Base-by-base conservation (phyloP, 2,329 filamentous ascomycete genomes). In the Aspergillus costaricaensis region DNA sequence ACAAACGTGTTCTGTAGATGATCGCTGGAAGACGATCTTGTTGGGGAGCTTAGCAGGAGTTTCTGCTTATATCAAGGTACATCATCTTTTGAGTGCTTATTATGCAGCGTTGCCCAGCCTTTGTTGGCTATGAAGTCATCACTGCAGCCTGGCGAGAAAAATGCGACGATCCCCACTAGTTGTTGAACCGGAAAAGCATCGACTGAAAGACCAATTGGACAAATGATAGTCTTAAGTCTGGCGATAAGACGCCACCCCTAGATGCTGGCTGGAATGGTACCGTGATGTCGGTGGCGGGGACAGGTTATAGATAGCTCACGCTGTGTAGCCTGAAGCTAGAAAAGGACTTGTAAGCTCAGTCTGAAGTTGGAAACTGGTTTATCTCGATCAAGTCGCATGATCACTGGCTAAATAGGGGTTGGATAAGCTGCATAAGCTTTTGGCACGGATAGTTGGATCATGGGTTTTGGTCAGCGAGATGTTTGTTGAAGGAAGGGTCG, bases 221-320 rank as follows among this genome's bases (percentile, higher is more conserved):
- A 27, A 50, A 5, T 36, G 5, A 14, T 36, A 5, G 32, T n/a
- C 44, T n/a, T 8, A 49, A n/a, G 44, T 12, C 23, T 17, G 32
- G 25, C 15, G n/a, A 50, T 50, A 50, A 30, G 23, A 9, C 41
- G 17, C 10, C 9, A 30, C 27, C 25, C 47, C 47, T 30, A 17
- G 47, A 36, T 50, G 17, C 17, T 27, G n/a, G 21, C 23, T 32
- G 47, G 47, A 50, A 43, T 47, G 30, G 15, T 19, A 17, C 25
- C 15, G 43, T 55, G 53, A 55, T 55, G 39, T 55, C 53, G 53
- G 43, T 55, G 53, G 53, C 53, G 38, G 23, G 10, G 53, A 47
- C 53, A 55, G 30, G 53, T 41, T 55, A 43, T 44, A 15, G 39
- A 55, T 47, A n/a, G 39, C 23, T 17, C 47, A 50, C 27, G 25